Evolutionary conservation across 1,139 yeast genomes (phyloP), one percentile per base, ranked within the genome.

Genomic region (Lodderomyces orthopsilosis): DNA sequence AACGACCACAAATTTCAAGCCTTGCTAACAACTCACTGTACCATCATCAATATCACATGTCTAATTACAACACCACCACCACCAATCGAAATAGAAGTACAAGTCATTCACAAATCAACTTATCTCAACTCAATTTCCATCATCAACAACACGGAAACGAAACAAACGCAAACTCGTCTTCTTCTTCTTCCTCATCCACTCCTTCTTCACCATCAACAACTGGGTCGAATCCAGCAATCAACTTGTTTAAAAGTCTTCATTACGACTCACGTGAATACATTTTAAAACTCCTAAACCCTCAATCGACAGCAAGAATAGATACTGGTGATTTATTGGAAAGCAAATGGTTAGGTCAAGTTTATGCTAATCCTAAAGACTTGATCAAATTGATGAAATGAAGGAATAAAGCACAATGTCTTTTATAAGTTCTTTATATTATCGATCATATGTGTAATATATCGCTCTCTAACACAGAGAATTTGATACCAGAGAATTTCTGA

Each of bases 281-380:
- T 12, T 54, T 72, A 35, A 61, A 62, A 14, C 50, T 72, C 44
- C 58, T 73, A 40, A 60, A 69, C 45, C 78, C 78, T 1, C 49
- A 48, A 10, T 51, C 61, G 7, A 41, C 44, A 0, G 55, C 54
- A 32, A 45, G 78, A 38, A 38, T 58, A 18, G 50, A 57, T 12
- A 24, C 38, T n/a, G 56, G 54, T 10, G 61, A 57, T 13, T 54
- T 71, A 21, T 53, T 72, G 40, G 52, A 56, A 7, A 60, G 72
- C 2, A 61, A 61, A 41, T 73, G 78, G 78, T 51, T 73, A 34
- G 49, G 51, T n/a, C 75, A 70, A 46, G 72, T 68, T 8, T 73
- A 70, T 51, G 73, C 76, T n/a, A 58, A 68, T 43, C 65, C 75
- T 4, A 63, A 62, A 41, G 77, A 70, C 34, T 57, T 73, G 41